Evolutionary conservation across 164 flowering plant species (phyloP).

Genomic region (Malania oleifera): DNA sequence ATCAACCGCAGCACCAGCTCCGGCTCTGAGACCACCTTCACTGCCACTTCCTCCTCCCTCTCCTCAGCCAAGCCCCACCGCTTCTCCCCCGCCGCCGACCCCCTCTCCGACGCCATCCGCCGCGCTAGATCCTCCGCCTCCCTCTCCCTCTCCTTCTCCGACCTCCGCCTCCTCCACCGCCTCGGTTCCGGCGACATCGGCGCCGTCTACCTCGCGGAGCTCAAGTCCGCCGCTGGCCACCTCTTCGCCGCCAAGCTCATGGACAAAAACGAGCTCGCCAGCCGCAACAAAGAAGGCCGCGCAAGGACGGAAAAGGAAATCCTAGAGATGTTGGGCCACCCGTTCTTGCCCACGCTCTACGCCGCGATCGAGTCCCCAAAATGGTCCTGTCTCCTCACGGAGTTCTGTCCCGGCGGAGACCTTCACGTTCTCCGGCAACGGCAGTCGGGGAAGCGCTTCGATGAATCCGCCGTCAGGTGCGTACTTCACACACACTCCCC

Average conservation of each 20-base stretch:
- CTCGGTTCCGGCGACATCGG: constrained; percentile 86
- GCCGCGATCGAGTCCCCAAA: constrained; percentile 39
- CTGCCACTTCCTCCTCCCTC: constrained; percentile 23
- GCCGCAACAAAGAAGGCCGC: constrained; percentile 51
- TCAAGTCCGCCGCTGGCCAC: constrained; percentile 30
- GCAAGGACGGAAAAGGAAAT: constrained; percentile 66
- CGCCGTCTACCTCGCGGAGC: constrained; percentile 64
- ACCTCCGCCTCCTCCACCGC: constrained; percentile 54
- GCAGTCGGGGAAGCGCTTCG: constrained; percentile 53
- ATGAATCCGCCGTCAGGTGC: constrained; percentile 64
- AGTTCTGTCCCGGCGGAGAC: constrained; percentile 87
- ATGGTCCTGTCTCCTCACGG: constrained; percentile 69
- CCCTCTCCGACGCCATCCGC: constrained; percentile 32
- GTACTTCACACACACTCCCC: constrained; percentile 8
- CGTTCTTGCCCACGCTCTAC: constrained; percentile 72
- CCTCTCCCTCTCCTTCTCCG: constrained; percentile 31
- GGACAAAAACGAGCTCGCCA: constrained; percentile 62
- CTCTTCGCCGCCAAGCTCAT: constrained; percentile 65
- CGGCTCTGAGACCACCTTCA: no score
- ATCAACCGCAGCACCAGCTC: constrained; percentile 17
- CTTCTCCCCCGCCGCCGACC: constrained; percentile 19
- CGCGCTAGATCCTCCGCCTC: constrained; percentile 23
- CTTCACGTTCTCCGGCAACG: constrained; percentile 75
- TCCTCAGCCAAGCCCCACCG: constrained; percentile 20
- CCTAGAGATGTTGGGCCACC: constrained; percentile 61